phyloP scores from a whole-genome alignment of 345 rosid genomes.

The Noccaea bulbosa region DNA sequence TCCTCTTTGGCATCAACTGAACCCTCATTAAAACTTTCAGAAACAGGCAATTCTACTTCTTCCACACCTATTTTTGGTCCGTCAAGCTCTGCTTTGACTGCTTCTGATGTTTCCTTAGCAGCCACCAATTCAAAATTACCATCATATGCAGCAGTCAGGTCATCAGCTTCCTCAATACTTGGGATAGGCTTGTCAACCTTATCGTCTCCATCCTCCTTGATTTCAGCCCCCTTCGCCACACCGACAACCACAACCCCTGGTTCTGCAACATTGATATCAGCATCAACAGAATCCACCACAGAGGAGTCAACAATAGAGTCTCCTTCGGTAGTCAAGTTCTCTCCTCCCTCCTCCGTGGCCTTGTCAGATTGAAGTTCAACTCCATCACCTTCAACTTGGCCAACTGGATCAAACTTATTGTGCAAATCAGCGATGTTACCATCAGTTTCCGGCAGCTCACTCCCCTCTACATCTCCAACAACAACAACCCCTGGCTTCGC shows the following conservation, averaged over 20 bases:
- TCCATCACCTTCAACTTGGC: constrained; percentile 30
- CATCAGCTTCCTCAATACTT: constrained; percentile 27
- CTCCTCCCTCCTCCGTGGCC: constrained; percentile 42
- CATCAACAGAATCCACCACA: constrained; percentile 38
- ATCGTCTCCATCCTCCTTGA: constrained; percentile 14
- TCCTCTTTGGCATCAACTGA: constrained; percentile 32
- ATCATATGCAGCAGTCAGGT: constrained; percentile 40
- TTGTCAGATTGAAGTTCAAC: constrained; percentile 34
- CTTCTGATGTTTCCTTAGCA: constrained; percentile 27
- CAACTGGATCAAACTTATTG: constrained; percentile 52
- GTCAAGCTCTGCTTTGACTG: constrained; percentile 28
- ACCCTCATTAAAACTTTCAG: constrained; percentile 29
- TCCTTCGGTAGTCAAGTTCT: constrained; percentile 45
- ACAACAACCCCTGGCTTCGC: constrained; percentile 45
- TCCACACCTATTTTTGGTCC: constrained; percentile 33
- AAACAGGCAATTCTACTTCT: constrained; percentile 29
- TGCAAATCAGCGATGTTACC: constrained; percentile 45
- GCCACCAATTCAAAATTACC: constrained; percentile 40
- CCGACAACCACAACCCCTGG: constrained; percentile 50
- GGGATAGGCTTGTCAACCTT: constrained; percentile 33
- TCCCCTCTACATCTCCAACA: constrained; percentile 49
- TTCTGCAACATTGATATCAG: constrained; percentile 40
- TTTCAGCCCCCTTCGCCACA: constrained; percentile 26
- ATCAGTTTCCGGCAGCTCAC: constrained; percentile 44
- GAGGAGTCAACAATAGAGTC: constrained; percentile 48